Conservation (phyloP, 2,329 filamentous ascomycete species). For the Nigrograna mackinnonii region DNA sequence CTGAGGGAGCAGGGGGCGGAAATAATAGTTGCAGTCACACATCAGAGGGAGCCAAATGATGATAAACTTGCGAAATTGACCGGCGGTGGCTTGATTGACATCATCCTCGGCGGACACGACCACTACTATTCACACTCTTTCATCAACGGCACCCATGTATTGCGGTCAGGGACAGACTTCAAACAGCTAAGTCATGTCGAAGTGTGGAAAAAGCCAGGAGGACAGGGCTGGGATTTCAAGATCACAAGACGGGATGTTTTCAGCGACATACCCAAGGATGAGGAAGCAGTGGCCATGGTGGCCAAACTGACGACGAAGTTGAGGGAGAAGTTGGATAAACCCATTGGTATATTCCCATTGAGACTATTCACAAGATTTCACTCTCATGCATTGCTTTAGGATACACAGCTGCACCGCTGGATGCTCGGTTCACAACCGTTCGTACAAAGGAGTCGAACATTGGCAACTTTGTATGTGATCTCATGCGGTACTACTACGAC, state of each 20-base stretch:
- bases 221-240: conserved; percentile 73
- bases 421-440: conserved; percentile 85
- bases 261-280: conserved; percentile 67
- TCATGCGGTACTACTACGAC: conserved; percentile 82
- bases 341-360: conserved; percentile 68
- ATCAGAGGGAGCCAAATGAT: conserved; percentile 88
- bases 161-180: conserved; percentile 90
- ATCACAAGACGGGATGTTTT: conserved; percentile 77
- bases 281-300: conserved; percentile 64
- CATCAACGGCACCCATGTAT: conserved; percentile 78
- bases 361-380: background rate
- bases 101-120: conserved; percentile 87
- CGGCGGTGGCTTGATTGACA: conserved; percentile 73
- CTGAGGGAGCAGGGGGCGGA: conserved; percentile 79
- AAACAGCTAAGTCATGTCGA: conserved; percentile 91
- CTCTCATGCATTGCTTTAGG: no score
- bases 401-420: conserved; percentile 79
- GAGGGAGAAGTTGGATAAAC: conserved; percentile 76
- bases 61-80: conserved; percentile 78
- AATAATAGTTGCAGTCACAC: conserved; percentile 79
- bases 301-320: conserved; percentile 72
- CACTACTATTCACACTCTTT: conserved; percentile 82
- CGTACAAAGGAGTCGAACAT: conserved; percentile 78
- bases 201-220: conserved; percentile 61
- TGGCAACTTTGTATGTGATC: conserved; percentile 88